Evolutionary conservation across 2,329 filamentous ascomycete genomes (phyloP), one percentile per base, ranked within the genome.

Genomic region (Phialophora macrospora): DNA sequence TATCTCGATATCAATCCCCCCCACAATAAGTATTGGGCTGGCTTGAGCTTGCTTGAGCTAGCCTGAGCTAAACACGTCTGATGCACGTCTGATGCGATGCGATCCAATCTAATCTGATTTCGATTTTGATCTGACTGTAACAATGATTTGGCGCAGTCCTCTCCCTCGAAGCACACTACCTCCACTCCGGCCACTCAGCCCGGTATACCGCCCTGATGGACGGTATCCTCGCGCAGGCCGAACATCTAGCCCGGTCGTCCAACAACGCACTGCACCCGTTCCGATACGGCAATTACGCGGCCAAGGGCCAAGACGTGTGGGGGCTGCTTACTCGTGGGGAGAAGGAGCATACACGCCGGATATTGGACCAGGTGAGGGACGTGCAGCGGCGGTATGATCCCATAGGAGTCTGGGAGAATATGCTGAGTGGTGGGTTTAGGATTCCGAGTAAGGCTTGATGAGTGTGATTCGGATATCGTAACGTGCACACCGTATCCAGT

Each of bases 151-250:
- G 3, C 26, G 3, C 26, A 55, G 52, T 55, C 14, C 52, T 55
- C 52, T 30, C 52, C 17, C n/a, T 55, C 52, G 52, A 55, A 34
- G 20, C 20, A 12, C 52, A 55, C 28, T 22, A 55, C 26, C 52
- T 55, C 52, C 17, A 30, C 52, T 6, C 28, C 2, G 3, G 11
- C 2, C 28, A 55, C 52, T 17, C 24, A 12, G 6, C 2, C 7
- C 11, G 28, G 1, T 34, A 20, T 14, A 34, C 28, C 52, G 3
- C 55, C 34, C 32, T 41, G 1, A 1, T 48, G 3, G 20, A 30
- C n/a, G 6, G 11, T 0, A 34, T 55, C 17, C 52, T 55, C 6
- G 11, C 26, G 17, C n/a, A 30, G 12, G 52, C 52, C 26, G 52
- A 55, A 32, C n/a, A 24, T 5, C 28, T 30, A 2, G 52, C 52